A percentile compares a stretch with the other conserved stretches of the same genome.
Conservation (phyloP, 2,329 filamentous ascomycete genomes). For the Apiospora phragmitis region DNA sequence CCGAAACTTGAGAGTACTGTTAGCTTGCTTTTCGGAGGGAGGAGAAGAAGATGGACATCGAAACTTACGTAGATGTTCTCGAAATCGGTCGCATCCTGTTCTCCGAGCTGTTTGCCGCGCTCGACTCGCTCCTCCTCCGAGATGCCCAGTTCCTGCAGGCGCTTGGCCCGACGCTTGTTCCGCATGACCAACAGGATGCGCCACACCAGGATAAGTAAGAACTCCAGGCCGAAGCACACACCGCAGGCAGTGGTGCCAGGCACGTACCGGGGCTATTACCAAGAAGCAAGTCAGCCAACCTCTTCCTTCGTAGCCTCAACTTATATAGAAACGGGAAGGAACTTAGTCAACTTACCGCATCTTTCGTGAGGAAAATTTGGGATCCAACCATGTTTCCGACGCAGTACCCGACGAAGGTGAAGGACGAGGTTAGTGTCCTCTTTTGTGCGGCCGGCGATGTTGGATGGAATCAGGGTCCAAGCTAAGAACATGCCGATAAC, state of each 20-base stretch:
- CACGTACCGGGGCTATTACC: conserved; percentile 39
- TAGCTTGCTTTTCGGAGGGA: not conserved
- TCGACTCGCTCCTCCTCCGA: conserved; percentile 34
- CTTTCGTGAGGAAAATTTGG: conserved; percentile 44
- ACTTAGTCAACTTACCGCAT: conserved; percentile 32
- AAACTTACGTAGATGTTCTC: conserved; percentile 38
- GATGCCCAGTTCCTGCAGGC: conserved; percentile 30
- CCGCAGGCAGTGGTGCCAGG: conserved; percentile 41
- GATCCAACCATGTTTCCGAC: conserved; percentile 46
- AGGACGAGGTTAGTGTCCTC: conserved; percentile 15
- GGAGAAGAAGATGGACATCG: not conserved
- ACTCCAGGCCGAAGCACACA: conserved; percentile 38
- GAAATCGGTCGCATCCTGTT: conserved; percentile 38
- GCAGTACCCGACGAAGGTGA: conserved; percentile 16
- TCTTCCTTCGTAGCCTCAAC: not conserved
- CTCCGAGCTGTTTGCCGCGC: conserved; percentile 34
- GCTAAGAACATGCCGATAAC: conserved; percentile 35
- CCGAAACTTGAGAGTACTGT: conserved; percentile 2
- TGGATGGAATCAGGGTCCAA: conserved; percentile 42
- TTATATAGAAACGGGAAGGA: not conserved
- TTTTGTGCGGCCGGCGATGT: conserved; percentile 49
- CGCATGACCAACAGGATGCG: conserved; percentile 39
- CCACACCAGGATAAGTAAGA: conserved; percentile 40
- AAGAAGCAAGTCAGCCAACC: not conserved
- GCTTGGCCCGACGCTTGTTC: conserved; percentile 36